Conservation (phyloP, 768 basidiomycete species). For the Tylopilus plumbeoviolaceoides region DNA sequence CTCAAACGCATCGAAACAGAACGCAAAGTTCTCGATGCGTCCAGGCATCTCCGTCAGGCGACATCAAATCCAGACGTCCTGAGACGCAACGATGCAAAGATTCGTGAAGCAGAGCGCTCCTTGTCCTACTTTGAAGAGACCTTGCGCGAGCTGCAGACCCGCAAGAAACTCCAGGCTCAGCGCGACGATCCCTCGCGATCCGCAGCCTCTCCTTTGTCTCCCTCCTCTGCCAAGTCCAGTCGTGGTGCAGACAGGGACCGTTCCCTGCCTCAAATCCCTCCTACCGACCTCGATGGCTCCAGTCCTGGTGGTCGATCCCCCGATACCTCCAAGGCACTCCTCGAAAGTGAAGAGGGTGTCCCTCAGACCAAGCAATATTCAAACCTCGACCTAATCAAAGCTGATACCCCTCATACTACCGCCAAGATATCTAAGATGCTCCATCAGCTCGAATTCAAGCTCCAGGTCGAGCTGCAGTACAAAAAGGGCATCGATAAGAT, state of each 20-base stretch:
- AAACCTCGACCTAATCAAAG: conserved; percentile 93
- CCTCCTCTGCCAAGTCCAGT: conserved; percentile 15
- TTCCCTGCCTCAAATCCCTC: conserved; percentile 45
- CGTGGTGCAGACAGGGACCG: conserved; percentile 31
- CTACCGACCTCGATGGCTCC: conserved; percentile 43
- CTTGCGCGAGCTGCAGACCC: conserved; percentile 75
- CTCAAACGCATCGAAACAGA: conserved; percentile 88
- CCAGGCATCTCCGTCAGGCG: conserved; percentile 71
- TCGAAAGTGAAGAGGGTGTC: conserved; percentile 36
- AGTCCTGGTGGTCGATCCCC: conserved; percentile 31
- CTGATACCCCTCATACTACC: conserved; percentile 93
- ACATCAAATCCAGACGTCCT: conserved; percentile 86
- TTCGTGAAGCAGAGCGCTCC: conserved; percentile 80
- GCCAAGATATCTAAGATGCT: conserved; percentile 97
- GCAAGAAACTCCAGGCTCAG: conserved; percentile 63
- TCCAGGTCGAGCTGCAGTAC: conserved; percentile 97
- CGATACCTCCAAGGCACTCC: conserved; percentile 38
- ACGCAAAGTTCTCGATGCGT: conserved; percentile 87
- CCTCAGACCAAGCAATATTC: conserved; percentile 65
- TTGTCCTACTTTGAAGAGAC: conserved; percentile 86
- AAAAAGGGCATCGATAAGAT: conserved; percentile 99
- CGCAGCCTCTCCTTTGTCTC: conserved; percentile 35
- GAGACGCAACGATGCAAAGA: conserved; percentile 75
- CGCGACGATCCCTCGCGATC: conserved; percentile 53
- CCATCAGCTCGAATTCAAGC: conserved; percentile 98